Base-by-base conservation (phyloP, 495 filamentous ascomycete species). In the Annulohypoxylon maeteangense region DNA sequence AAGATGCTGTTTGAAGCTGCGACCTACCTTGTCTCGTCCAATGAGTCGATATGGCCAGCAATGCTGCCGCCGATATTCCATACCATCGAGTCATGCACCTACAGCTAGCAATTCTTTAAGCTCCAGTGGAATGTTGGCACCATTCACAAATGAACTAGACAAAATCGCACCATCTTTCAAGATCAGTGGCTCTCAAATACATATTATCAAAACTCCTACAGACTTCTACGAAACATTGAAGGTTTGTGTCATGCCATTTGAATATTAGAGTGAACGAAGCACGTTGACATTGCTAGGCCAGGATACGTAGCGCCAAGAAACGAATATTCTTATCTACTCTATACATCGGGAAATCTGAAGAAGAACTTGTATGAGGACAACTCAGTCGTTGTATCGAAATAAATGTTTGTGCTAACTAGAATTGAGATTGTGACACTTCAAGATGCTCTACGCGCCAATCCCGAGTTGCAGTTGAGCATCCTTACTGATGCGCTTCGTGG, bases 341-440 rank as follows among this genome's bases (percentile, higher is more conserved):
- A 31, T 99, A 99, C 75, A 94, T 99, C 74, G 95, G 95, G 68
- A 96, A 95, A 80, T 90, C 92, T 1, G 95, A 99, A 80, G 85
- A 93, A 81, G 96, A 98, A 65, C 82, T 99, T 75, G 90, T 91
- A 84, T 14, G 80, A 70, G 4, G 22, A 22, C 4, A 7, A 22
- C 7, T 0, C 1, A 12, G 22, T 5, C 16, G 20, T 50, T 63
- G 42, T 8, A n/a, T 11, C 2, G 8, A 16, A 47, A 42, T n/a
- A 16, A 47, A 42, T n/a, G 29, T 27, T 4, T 23, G 29, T 44
- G 10, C 56, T 74, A 25, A 74, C 62, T 44, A 18, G 4, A 31
- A 27, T 25, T 51, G 5, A 92, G 90, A 90, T 99, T 63, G 81
- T 88, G 14, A 93, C 90, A 0, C 82, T 99, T 25, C 90, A 90